Evolutionary conservation across 495 filamentous ascomycete species (phyloP), one percentile per base, ranked within the genome.

Genomic region (Lasiosphaeriaceae sp.): DNA sequence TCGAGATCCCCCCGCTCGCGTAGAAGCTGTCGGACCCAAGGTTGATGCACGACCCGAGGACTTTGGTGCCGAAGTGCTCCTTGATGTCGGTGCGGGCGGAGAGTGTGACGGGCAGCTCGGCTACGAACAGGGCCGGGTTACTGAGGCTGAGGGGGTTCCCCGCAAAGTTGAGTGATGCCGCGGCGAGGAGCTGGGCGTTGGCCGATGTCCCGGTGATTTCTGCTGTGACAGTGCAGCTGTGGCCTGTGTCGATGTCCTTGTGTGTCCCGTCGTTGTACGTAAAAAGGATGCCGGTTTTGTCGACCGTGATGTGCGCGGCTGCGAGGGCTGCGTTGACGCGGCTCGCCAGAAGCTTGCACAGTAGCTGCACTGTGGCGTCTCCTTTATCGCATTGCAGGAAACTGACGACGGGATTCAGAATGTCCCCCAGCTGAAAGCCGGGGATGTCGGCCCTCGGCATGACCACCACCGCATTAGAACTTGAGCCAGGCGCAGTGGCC

Each of bases 81-180:
- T 46, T 43, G 46, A 61, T 35, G 14, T 61, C 58, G 11, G 45
- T 37, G 2, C 50, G 20, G 0, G 49, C 58, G 3, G 20, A 47
- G 7, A 61, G 47, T 19, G 51, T 31, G 3, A 61, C 53, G 47
- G 58, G 58, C 48, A 61, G 50, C 21, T 61, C 58, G 4, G 58
- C 58, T n/a, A 61, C 54, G 43, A 61, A 61, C 21, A 61, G 12
- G 1, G 46, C 58, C 12, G 58, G 58, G 22, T 61, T 50, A 53
- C 48, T 52, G 14, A 61, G 37, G n/a, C 48, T 49, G 9, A 61
- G 20, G 16, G 58, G 58, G 34, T 61, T 61, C 1, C 58, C 58
- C 3, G 37, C 31, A 14, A 61, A 61, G 22, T 56, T 31, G 16
- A 61, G 54, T 14, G 37, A 48, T 1, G 58, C 48, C 11, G 52